phyloP scores from a whole-genome alignment of 768 basidiomycete genomes.

The Thelephora ganbajun region DNA sequence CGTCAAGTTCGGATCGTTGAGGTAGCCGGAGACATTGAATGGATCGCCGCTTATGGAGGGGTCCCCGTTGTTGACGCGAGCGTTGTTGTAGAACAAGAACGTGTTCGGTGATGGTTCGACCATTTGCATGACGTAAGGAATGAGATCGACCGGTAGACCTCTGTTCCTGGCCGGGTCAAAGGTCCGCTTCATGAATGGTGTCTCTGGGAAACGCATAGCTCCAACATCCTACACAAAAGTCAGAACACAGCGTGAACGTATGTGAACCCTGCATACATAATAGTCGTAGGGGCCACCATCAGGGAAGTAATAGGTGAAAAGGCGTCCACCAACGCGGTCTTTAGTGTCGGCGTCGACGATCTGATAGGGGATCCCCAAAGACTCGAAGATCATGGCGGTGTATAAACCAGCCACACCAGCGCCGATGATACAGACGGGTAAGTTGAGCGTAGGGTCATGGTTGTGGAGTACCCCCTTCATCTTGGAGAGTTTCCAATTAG shows the following conservation, averaged over 20 bases:
- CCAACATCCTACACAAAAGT: not conserved
- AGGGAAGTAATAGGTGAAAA: constrained; percentile 7
- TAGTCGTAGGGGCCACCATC: not conserved
- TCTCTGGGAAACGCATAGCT: not conserved
- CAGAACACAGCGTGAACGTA: no score
- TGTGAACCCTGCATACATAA: not conserved
- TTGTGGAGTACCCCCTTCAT: no score
- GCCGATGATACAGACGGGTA: constrained; percentile 8
- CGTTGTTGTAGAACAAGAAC: no score
- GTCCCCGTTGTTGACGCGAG: no score
- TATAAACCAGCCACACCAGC: constrained; percentile 10
- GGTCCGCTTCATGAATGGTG: not conserved
- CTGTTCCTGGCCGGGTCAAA: not conserved
- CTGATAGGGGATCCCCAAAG: constrained; percentile 10
- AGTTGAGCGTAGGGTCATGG: not conserved
- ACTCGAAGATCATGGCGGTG: constrained; percentile 12
- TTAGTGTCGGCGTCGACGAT: constrained; percentile 9
- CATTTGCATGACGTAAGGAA: not conserved
- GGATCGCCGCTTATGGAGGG: not conserved
- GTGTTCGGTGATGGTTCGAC: no score
- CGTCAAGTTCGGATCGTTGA: not conserved
- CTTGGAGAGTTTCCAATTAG: no score
- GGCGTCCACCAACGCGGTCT: constrained; percentile 9
- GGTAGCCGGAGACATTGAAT: not conserved
- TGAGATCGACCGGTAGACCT: not conserved